Conservation (phyloP, 352 stramenopile genomes). For the Phytophthora chlamydospora region DNA sequence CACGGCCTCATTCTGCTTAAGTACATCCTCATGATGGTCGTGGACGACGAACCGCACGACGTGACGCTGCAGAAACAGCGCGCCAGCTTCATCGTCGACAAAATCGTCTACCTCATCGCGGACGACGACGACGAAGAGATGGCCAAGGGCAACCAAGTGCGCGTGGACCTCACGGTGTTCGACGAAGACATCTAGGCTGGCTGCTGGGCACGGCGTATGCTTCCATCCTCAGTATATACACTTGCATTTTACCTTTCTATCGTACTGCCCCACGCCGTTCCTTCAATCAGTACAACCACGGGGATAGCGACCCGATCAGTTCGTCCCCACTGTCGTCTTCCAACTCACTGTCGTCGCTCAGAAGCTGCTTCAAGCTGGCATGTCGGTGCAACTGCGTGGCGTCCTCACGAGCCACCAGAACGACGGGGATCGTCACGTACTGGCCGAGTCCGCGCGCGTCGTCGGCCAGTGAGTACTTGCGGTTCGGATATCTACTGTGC, state of each 20-base stretch:
- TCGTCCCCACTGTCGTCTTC: slow-evolving; percentile 14
- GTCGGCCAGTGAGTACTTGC: slow-evolving; percentile 72
- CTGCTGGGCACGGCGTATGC: not conserved
- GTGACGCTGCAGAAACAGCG: slow-evolving; percentile 76
- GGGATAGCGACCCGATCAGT: slow-evolving; percentile 59
- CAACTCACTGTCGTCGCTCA: slow-evolving; percentile 12
- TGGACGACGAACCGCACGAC: slow-evolving; percentile 76
- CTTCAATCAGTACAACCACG: slow-evolving; percentile 58
- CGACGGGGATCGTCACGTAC: slow-evolving; percentile 68
- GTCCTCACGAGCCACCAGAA: slow-evolving; percentile 66
- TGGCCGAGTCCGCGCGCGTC: slow-evolving; percentile 48
- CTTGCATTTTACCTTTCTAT: slow-evolving; percentile 35
- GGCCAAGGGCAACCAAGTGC: slow-evolving; percentile 78
- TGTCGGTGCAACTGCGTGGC: slow-evolving; percentile 52
- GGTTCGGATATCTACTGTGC: slow-evolving; percentile 46
- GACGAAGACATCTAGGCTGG: slow-evolving; percentile 62
- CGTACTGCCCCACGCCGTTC: slow-evolving; percentile 8
- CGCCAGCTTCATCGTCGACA: slow-evolving; percentile 71
- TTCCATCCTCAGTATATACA: slow-evolving; percentile 24
- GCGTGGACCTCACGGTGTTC: slow-evolving; percentile 81
- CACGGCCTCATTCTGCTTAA: slow-evolving; percentile 71
- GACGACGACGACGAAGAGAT: slow-evolving; percentile 75
- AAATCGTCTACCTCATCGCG: slow-evolving; percentile 75
- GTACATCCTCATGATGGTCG: slow-evolving; percentile 67
- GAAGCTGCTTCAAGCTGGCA: slow-evolving; percentile 21